These are phyloP conservation scores for Suillus decipiens DNA, from an alignment of 768 basidiomycete species.

Conservation along the genomic window DNA sequence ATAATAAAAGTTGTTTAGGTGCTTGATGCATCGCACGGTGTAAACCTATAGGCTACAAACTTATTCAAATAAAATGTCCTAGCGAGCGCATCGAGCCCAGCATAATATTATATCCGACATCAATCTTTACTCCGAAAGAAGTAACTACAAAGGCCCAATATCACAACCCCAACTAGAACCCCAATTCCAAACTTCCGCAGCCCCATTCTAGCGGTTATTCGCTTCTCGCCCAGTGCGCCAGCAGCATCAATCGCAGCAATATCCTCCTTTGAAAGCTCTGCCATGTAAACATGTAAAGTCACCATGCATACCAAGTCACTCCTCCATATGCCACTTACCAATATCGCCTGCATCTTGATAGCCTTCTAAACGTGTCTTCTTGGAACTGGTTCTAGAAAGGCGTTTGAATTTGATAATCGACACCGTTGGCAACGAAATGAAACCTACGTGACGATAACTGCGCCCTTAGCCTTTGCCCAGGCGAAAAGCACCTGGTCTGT, in stretches of 20 bases:
- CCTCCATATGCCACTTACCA: conserved; percentile 34
- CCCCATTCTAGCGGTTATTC: conserved; percentile 8
- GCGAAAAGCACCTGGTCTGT: conserved; percentile 71
- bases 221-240: conserved; percentile 37
- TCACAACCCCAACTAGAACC: conserved; percentile 13
- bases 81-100: not conserved
- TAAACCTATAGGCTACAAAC: not conserved
- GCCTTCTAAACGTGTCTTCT: conserved; percentile 61
- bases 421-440: not conserved
- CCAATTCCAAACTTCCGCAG: conserved; percentile 7
- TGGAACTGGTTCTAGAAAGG: conserved; percentile 57
- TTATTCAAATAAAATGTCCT: not conserved
- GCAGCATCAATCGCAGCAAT: conserved; percentile 58
- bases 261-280: conserved; percentile 54
- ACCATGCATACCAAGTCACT: not conserved
- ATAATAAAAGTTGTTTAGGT: too few relatives aligned
- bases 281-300: conserved; percentile 1
- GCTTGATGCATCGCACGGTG: too few relatives aligned
- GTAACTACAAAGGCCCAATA: conserved; percentile 15
- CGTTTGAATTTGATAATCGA: not conserved
- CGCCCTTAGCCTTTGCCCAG: conserved; percentile 71
- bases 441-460: conserved; percentile 61
- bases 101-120: not conserved
- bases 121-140: conserved; percentile 12
- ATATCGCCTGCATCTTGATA: conserved; percentile 72